Evolutionary conservation across 208 protist species (phyloP), one percentile per base, ranked within the genome.

Genomic region (Trypanosoma avium): DNA sequence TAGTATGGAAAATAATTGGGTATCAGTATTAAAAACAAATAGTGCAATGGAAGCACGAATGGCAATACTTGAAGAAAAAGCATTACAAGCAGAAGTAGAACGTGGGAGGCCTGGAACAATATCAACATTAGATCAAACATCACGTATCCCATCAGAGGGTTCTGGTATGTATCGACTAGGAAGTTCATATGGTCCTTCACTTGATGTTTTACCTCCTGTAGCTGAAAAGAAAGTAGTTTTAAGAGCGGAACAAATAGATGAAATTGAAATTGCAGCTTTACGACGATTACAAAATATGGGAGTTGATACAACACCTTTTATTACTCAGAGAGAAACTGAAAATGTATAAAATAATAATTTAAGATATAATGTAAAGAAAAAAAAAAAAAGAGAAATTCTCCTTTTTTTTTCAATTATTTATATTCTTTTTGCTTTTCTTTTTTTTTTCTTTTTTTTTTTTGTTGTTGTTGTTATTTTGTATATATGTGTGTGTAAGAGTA

Each of bases 1-100:
- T 4, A 83, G 64, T 33, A 89, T 91, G 84, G 84, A 95, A 59
- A 19, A 70, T 6, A 92, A 93, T 71, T 95, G 90, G 90, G 76
- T 84, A 17, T 70, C 72, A 8, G 76, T 80, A 3, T 70, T 92
- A 43, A 57, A 91, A 55, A 73, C 61, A 46, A 87, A 68, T n/a
- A 77, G 81, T 15, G 71, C 77, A 15, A 77, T 95, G 36, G 81
- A 92, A 73, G 71, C 67, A 24, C 66, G 65, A 53, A 55, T 95
- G 17, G 73, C 55, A 27, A 61, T 36, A n/a, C 62, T 89, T n/a
- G 73, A 84, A 55, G 85, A 90, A 30, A 80, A 81, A 13, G 70
- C 62, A 7, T 40, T 88, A 5, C 52, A 49, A 27, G 45, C 60
- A 33, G 73, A 80, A 27, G 53, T 84, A 24, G 49, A 63, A 12